Base-by-base conservation (phyloP, 2,329 filamentous ascomycete species). In the Monosporascus sp. region DNA sequence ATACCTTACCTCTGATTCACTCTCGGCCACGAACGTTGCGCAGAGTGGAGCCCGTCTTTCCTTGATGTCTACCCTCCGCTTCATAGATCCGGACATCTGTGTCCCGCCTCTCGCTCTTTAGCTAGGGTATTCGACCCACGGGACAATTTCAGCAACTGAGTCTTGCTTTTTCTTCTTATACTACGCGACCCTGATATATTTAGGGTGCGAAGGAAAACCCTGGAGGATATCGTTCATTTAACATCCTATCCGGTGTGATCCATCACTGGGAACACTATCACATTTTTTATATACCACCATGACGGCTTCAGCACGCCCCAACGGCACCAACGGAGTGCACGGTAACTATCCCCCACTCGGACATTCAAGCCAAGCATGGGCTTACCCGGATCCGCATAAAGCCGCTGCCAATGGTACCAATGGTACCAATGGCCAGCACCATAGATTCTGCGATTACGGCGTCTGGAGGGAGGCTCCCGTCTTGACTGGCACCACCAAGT, bases 401-500 rank as follows among this genome's bases (percentile, higher is more conserved):
- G 64, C 61, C 48, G 49, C 59, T 26, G 24, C 49, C 24, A 61
- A 57, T 48, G 41, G 55, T 20, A 46, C 26, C 27, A 48, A 48
- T 38, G 48, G 46, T 22, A 9, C 27, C 27, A 50, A 17, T 14
- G 40, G 37, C n/a, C 59, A 56, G 9, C 67, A 67, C 53, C 56
- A 63, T 53, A 72, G 70, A 55, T 82, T 81, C 65, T 78, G 79
- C 50, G 83, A 86, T 62, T 77, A 79, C 58, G 84, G 85, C 38
- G 71, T 89, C 56, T 91, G 87, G 86, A 84, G 84, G 63, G 79
- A 86, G 48, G 87, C 88, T 2, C 88, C 88, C 19, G 68, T 90
- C 27, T 75, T 91, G 52, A 85, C 69, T 11, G 88, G 88, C 37
- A 84, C 78, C 60, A 90, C 87, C 56, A 84, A 82, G 59, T 92